Base-by-base conservation (phyloP, 2,329 filamentous ascomycete species). In the Pseudocercospora macadamiae region DNA sequence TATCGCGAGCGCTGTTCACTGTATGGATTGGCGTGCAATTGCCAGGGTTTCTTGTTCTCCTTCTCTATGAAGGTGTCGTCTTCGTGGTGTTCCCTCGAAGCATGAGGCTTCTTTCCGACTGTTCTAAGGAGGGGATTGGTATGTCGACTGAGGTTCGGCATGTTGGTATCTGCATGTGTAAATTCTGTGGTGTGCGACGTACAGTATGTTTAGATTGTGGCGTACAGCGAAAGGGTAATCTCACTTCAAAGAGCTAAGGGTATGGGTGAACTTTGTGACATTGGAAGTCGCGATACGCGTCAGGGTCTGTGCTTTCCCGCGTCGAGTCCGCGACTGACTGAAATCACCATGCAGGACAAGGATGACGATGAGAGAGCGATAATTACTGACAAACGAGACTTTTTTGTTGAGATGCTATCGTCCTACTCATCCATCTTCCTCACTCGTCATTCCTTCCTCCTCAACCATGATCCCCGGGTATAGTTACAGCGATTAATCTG, bases 81-180 rank as follows among this genome's bases (percentile, higher is more conserved):
- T 23, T 73, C 71, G 51, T 78, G 75, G 47, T 77, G 71, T 1
- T 75, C 66, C 4, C 66, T 56, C 4, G 61, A 70, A 16, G 75
- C 76, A 65, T 79, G 74, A 25, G 64, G 64, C 55, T 71, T 71
- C 28, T 70, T 68, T 1, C 59, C 48, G 4, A 77, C 74, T 4
- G 10, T 68, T 7, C 55, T 57, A 6, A 78, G 66, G 6, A 79
- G 65, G 10, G 26, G 23, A 28, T 61, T 9, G 19, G 49, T 26
- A 7, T 47, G 54, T 30, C 32, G 49, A 16, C 49, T 60, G 28
- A 63, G 51, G n/a, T 18, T n/a, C 4, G 14, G 23, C 57, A 59
- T 49, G 23, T 34, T 51, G 47, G 6, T 30, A 18, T 23, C 10
- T 16, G 10, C 7, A 16, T 3, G 34, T 4, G 4, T 4, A n/a